Conservation (phyloP, 2,329 filamentous ascomycete genomes). For the Phialocephala subalpina region DNA sequence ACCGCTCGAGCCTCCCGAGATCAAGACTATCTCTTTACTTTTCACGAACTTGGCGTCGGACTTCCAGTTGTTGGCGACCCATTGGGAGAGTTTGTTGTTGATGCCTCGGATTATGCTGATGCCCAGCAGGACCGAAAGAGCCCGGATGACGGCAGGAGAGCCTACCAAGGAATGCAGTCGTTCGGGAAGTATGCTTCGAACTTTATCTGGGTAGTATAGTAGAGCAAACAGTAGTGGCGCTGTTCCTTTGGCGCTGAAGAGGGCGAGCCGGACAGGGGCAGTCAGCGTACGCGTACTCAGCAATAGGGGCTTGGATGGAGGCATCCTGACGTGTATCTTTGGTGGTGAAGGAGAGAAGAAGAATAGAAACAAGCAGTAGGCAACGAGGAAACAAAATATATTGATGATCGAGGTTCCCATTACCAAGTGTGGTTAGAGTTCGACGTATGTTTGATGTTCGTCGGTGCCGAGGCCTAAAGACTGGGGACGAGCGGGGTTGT, state of each 20-base stretch:
- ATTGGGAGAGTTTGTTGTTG: constrained; percentile 59
- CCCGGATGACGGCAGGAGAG: constrained; percentile 29
- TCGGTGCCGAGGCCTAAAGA: neutral
- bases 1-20: constrained; percentile 79
- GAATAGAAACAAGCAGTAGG: neutral
- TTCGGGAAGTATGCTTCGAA: constrained; percentile 33
- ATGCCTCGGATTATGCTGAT: constrained; percentile 58
- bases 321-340: constrained; percentile 1
- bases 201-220: constrained; percentile 37
- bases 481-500: neutral
- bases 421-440: neutral
- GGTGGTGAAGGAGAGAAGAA: neutral
- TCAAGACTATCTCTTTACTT: constrained; percentile 72
- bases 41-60: constrained; percentile 65
- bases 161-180: constrained; percentile 28
- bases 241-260: constrained; percentile 33
- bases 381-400: neutral
- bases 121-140: constrained; percentile 50
- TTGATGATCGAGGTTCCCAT: neutral
- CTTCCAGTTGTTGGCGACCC: constrained; percentile 57
- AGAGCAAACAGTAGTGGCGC: constrained; percentile 35
- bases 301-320: constrained; percentile 12
- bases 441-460: neutral
- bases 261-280: constrained; percentile 19
- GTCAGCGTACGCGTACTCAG: constrained; percentile 16